phyloP scores from a whole-genome alignment of 2,329 filamentous ascomycete genomes.

The Sclerotinia spermophila region DNA sequence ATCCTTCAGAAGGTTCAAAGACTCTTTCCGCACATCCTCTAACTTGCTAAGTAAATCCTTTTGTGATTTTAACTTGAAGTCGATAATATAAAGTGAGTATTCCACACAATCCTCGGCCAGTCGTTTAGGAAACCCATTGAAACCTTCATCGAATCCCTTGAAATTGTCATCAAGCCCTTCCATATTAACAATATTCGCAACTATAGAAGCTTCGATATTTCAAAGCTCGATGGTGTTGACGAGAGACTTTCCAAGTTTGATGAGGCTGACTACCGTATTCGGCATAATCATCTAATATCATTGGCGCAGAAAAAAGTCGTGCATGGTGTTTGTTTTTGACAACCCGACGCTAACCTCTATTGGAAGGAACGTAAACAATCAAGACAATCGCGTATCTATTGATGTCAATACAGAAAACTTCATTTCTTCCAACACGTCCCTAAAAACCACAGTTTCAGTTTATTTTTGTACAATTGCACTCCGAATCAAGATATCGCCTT shows the following conservation, averaged over 20 bases:
- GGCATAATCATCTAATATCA: background rate
- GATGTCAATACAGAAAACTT: constrained; percentile 15
- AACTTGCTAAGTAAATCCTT: constrained; percentile 59
- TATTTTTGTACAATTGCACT: constrained; percentile 16
- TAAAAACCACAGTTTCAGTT: background rate
- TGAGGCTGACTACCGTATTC: constrained; percentile 4
- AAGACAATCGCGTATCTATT: constrained; percentile 28
- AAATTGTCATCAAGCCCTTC: constrained; percentile 50
- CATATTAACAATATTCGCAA: constrained; percentile 30
- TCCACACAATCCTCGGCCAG: constrained; percentile 82
- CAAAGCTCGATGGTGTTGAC: background rate
- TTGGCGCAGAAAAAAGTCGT: constrained; percentile 1
- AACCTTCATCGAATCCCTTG: constrained; percentile 63
- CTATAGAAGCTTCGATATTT: background rate
- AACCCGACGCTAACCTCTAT: constrained; percentile 21
- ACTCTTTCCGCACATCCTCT: constrained; percentile 68
- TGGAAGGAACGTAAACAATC: constrained; percentile 28
- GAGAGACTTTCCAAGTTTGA: background rate
- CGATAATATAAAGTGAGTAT: constrained; percentile 73
- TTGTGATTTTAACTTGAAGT: constrained; percentile 51
- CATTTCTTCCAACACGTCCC: background rate
- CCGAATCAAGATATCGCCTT: constrained; percentile 22
- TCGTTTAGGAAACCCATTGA: constrained; percentile 54
- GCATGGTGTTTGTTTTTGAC: background rate
- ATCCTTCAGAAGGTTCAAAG: constrained; percentile 57